A percentile compares a stretch with the other conserved stretches of the same genome.
phyloP scores from a whole-genome alignment of 2,329 filamentous ascomycete species.

The Cercospora sojina region DNA sequence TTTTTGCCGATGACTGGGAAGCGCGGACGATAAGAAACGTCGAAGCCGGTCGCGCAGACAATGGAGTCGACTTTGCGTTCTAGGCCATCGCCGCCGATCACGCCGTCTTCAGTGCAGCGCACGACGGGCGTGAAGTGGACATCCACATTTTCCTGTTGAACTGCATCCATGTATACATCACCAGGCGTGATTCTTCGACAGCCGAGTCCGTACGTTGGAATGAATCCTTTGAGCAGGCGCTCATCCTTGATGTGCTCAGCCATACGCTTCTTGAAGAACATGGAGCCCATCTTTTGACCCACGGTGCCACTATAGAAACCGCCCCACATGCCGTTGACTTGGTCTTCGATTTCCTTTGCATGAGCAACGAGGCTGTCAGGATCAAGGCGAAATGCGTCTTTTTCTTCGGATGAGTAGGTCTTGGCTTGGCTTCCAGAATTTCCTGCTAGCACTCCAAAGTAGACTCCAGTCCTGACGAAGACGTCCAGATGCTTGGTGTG shows the following conservation, averaged over 20 bases:
- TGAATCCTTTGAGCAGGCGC: constrained; percentile 50
- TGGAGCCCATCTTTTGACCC: constrained; percentile 42
- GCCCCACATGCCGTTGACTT: constrained; percentile 51
- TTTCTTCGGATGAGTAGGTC: constrained; percentile 46
- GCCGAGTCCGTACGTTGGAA: constrained; percentile 48
- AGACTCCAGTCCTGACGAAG: constrained; percentile 47
- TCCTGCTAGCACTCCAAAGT: constrained; percentile 47
- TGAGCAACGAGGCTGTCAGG: constrained; percentile 45
- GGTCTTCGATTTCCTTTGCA: constrained; percentile 36
- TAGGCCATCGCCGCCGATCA: constrained; percentile 45
- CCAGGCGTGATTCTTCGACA: constrained; percentile 51
- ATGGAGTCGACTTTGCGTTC: constrained; percentile 46
- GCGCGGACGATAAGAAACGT: constrained; percentile 45
- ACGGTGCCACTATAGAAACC: constrained; percentile 47
- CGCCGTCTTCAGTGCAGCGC: constrained; percentile 48
- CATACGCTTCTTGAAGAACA: constrained; percentile 47
- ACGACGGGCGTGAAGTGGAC: constrained; percentile 51
- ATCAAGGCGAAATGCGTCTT: constrained; percentile 45
- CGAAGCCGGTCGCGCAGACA: constrained; percentile 48
- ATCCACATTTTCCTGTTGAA: constrained; percentile 52
- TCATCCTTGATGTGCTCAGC: constrained; percentile 53
- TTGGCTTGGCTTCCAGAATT: constrained; percentile 47
- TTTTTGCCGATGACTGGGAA: constrained; percentile 47
- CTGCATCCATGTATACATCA: constrained; percentile 52
- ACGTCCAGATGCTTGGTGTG: constrained; percentile 48